Evolutionary conservation across 208 protist genomes (phyloP).

Genomic region (Porcisia deanei): DNA sequence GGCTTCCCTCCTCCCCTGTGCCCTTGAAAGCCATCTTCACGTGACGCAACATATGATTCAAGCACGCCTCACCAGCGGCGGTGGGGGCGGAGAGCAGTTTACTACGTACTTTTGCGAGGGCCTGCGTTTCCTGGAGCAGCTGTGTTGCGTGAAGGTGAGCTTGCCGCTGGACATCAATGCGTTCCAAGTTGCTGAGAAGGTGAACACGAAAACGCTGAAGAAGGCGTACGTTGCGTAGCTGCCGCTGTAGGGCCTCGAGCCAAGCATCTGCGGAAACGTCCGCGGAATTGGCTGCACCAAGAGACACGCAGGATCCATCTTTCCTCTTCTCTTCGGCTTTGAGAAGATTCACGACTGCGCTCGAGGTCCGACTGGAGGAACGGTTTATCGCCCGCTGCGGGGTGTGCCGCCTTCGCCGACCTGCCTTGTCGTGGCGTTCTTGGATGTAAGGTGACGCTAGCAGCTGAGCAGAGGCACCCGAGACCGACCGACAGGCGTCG

Average conservation of each 20-base stretch:
- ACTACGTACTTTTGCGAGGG: conserved; percentile 38
- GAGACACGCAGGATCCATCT: not conserved
- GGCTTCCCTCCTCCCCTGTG: too few species aligned
- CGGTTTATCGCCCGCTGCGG: not conserved
- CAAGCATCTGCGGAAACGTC: not conserved
- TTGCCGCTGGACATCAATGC: conserved; percentile 53
- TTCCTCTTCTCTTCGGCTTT: not conserved
- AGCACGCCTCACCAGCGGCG: not conserved
- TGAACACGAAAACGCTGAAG: conserved; percentile 60
- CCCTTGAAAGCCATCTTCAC: not conserved
- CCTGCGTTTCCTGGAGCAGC: conserved; percentile 59
- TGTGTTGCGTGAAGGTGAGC: conserved; percentile 27
- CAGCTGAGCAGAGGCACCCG: conserved; percentile 6
- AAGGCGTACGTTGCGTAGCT: conserved; percentile 60
- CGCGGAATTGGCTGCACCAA: not conserved
- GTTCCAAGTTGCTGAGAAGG: conserved; percentile 48
- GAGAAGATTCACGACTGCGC: not conserved
- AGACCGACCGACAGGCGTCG: conserved; percentile 34
- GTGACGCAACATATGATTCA: conserved; percentile 5
- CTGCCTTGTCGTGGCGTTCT: not conserved
- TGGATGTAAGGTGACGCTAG: not conserved
- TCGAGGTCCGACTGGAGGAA: too few species aligned
- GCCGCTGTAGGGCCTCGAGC: conserved; percentile 20
- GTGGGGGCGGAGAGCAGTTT: conserved; percentile 3
- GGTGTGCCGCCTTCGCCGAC: not conserved